These are phyloP conservation scores for Castanea crenata DNA, from an alignment of 306 rosid genomes.

Conservation along the genomic window DNA sequence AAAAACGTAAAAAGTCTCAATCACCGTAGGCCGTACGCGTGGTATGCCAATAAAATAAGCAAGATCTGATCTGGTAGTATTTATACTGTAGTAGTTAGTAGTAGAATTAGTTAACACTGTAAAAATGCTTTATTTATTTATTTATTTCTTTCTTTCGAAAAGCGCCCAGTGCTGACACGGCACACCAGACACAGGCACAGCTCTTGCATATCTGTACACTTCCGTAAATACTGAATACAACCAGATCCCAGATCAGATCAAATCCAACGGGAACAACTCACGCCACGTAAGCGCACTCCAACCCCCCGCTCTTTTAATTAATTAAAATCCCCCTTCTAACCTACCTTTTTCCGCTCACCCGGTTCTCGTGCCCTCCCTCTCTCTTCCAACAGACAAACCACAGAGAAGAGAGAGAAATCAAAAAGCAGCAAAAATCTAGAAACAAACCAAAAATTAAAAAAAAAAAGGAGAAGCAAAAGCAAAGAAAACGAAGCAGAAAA, in stretches of 20 bases:
- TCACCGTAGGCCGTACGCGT: slow-evolving; percentile 23
- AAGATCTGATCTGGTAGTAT: neutral
- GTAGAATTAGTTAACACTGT: too few relatives aligned
- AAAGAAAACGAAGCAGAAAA: neutral
- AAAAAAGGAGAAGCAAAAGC: too few relatives aligned
- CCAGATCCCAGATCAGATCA: too few relatives aligned
- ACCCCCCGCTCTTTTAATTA: too few relatives aligned
- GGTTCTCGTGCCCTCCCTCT: neutral
- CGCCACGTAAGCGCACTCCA: too few relatives aligned
- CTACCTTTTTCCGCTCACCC: too few relatives aligned
- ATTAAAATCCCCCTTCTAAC: too few relatives aligned
- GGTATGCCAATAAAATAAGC: neutral
- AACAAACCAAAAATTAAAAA: neutral
- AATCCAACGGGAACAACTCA: too few relatives aligned
- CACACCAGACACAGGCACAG: too few relatives aligned
- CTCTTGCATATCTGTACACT: too few relatives aligned
- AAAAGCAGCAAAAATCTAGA: neutral
- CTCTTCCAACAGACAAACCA: neutral
- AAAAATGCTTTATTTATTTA: neutral
- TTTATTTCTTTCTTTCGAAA: neutral
- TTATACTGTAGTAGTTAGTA: neutral
- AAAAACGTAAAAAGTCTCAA: neutral
- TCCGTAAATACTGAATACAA: too few relatives aligned
- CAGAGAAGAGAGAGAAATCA: neutral
- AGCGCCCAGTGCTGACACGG: neutral